A percentile compares a stretch with the other conserved stretches of the same genome.
Evolutionary conservation across 164 flowering plant genomes (phyloP).

Genomic region (Magnolia kwangsiensis): DNA sequence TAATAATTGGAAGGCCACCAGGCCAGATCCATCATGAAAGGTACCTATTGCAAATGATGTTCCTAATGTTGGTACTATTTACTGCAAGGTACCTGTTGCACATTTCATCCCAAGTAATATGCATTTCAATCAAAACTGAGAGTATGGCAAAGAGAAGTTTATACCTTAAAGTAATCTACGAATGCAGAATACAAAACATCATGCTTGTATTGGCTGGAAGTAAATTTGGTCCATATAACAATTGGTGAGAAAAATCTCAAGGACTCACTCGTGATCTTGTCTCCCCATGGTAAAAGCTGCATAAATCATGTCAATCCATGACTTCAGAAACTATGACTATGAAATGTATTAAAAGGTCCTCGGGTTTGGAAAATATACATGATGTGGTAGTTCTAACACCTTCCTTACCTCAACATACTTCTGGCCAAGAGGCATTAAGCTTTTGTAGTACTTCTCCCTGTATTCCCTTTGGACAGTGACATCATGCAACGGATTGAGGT

Average conservation of each 20-base stretch:
- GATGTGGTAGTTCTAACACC: neutral
- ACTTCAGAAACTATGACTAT: neutral
- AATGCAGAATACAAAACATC: slow-evolving; percentile 67
- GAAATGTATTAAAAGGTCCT: neutral
- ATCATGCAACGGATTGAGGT: slow-evolving; percentile 89
- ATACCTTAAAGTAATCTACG: slow-evolving; percentile 82
- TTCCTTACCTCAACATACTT: slow-evolving; percentile 68
- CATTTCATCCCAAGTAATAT: neutral
- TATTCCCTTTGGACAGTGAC: slow-evolving; percentile 47
- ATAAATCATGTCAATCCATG: slow-evolving; percentile 24
- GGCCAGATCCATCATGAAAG: no score
- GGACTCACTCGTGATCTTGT: slow-evolving; percentile 85
- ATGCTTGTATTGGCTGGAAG: slow-evolving; percentile 50
- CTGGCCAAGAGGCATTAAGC: slow-evolving; percentile 60
- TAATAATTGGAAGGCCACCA: no score
- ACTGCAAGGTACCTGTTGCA: neutral
- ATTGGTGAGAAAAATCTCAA: slow-evolving; percentile 89
- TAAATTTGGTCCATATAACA: slow-evolving; percentile 84
- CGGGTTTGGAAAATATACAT: neutral
- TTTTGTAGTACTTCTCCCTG: slow-evolving; percentile 73
- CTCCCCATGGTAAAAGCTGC: slow-evolving; percentile 99
- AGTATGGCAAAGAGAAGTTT: neutral
- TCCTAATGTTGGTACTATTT: no score
- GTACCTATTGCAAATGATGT: no score
- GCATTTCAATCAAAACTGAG: neutral